Evolutionary conservation across 306 rosid genomes (phyloP).

Genomic region (Morella rubra): DNA sequence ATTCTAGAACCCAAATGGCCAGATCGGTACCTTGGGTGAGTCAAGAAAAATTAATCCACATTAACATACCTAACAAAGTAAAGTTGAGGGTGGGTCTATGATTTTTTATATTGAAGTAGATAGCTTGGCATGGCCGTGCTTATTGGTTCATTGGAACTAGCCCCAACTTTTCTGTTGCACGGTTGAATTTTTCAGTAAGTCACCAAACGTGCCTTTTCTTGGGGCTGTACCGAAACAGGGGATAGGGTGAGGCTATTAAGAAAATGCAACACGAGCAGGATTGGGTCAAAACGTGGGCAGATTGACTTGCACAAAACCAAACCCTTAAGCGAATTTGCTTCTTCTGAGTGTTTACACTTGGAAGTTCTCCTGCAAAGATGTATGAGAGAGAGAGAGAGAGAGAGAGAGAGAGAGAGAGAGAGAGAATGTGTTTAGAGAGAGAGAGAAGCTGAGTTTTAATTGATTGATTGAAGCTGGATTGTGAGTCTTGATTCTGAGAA

Average conservation of each 20-base stretch:
- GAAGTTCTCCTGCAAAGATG: no score
- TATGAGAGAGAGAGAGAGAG: not conserved
- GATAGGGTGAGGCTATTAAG: not conserved
- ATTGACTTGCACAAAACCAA: not conserved
- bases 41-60: constrained; percentile 17
- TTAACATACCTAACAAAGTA: constrained; percentile 32
- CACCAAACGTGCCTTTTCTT: not conserved
- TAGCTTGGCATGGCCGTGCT: not conserved
- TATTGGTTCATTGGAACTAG: not conserved
- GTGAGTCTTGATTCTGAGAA: no score
- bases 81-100: not conserved
- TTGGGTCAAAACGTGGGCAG: not conserved
- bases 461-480: no score
- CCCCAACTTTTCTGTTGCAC: not conserved
- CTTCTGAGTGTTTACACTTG: not conserved
- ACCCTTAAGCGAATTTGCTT: not conserved
- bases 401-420: not conserved
- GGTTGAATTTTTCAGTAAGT: not conserved
- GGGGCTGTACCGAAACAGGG: not conserved
- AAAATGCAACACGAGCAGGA: not conserved
- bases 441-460: no score
- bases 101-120: not conserved
- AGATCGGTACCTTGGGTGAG: constrained; percentile 16
- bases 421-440: not conserved
- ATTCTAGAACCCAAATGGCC: not conserved